Percentiles rank a stretch among this genome's conserved stretches.
These are phyloP conservation scores for Nicotiana rustica DNA, from an alignment of 305 asterid genomes.

Conservation along the genomic window DNA sequence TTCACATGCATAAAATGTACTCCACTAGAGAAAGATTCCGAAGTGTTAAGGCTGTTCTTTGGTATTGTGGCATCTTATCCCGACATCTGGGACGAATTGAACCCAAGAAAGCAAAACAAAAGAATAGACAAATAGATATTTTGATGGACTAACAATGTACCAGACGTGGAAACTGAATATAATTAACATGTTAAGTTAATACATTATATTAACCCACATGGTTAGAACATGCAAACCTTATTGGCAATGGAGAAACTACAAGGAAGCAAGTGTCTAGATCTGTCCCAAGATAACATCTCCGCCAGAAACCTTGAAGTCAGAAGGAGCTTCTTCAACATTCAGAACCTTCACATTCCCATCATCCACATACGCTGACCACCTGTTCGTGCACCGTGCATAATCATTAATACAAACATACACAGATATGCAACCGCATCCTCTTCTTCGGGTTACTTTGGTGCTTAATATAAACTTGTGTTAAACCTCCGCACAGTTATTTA, in stretches of 20 bases:
- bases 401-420: no score
- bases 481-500: no score
- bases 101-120: neutral
- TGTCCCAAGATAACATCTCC: constrained; percentile 77
- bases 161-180: neutral
- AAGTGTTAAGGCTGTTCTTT: no score
- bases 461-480: no score
- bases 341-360: constrained; percentile 82
- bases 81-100: neutral
- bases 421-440: no score
- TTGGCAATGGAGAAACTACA: neutral
- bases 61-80: neutral
- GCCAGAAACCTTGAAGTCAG: constrained; percentile 89
- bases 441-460: no score
- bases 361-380: constrained; percentile 93
- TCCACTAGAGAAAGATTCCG: no score
- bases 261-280: constrained; percentile 51
- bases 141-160: neutral
- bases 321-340: constrained; percentile 82
- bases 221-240: neutral
- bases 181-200: no score
- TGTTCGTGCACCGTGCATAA: constrained; percentile 31
- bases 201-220: neutral
- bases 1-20: no score
- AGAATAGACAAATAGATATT: neutral